Percentiles rank a stretch among this genome's conserved stretches.
Conservation (phyloP, 1,139 yeast species). For the Suhomyces taliae region DNA sequence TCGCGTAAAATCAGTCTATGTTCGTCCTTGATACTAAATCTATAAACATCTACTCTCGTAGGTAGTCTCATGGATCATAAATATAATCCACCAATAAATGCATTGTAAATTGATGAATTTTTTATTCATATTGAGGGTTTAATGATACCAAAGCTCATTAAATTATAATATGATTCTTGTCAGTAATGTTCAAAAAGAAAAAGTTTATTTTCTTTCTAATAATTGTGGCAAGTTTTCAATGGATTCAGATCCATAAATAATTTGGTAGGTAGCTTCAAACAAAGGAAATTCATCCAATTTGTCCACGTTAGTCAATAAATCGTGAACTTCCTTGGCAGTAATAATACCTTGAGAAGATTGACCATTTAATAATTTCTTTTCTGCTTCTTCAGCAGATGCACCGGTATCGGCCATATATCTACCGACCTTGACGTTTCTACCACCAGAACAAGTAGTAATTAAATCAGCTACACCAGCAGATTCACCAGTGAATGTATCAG, state of each 20-base stretch:
- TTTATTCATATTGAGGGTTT: too few species aligned
- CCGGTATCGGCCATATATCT: conserved; percentile 50
- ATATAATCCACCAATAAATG: too few species aligned
- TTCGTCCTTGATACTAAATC: neutral
- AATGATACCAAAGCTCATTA: too few species aligned
- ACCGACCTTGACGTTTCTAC: conserved; percentile 51
- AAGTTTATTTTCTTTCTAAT: conserved; percentile 23
- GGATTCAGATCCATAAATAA: conserved; percentile 42
- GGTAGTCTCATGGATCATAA: neutral
- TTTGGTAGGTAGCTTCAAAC: conserved; percentile 50
- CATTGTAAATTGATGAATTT: too few species aligned
- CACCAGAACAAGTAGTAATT: conserved; percentile 51
- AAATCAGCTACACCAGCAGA: conserved; percentile 55
- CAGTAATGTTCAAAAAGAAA: neutral
- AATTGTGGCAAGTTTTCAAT: conserved; percentile 45
- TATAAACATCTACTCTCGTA: neutral
- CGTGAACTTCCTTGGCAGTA: conserved; percentile 51
- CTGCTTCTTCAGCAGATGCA: conserved; percentile 43
- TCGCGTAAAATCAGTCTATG: neutral
- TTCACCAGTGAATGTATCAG: conserved; percentile 44
- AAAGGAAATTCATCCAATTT: conserved; percentile 43
- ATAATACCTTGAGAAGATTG: conserved; percentile 53
- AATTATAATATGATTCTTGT: neutral
- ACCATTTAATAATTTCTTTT: conserved; percentile 47
- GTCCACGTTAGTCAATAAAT: conserved; percentile 36